Evolutionary conservation across 805 yeast species (phyloP), one percentile per base, ranked within the genome.

Genomic region (Teunomyces atbi): DNA sequence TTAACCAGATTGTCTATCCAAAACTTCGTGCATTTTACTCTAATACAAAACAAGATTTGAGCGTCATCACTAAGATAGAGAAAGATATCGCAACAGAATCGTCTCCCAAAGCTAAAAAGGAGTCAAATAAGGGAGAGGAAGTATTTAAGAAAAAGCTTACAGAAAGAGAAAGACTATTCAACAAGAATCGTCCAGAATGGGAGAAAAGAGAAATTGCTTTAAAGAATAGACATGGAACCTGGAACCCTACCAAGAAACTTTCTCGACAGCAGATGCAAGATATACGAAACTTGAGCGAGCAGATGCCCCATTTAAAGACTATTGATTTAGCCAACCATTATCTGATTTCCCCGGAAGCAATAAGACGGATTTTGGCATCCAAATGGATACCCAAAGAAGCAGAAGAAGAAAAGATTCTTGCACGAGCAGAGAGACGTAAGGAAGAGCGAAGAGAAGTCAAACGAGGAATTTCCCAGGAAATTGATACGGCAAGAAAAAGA

Each of bases 341-440:
- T 64, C 70, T 77, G 41, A 75, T 89, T 4, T 85, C 94, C 1
- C 92, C 95, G 1, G 95, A 90, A 54, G 87, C 91, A 0, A 78
- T 90, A 2, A 71, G 96, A 48, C 77, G 96, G 51, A 89, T 91
- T 15, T 61, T 91, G 52, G 83, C 81, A 59, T 83, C 92, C 4
- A 80, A 76, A 32, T 91, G 96, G 95, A 65, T 61, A 13, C 96
- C 96, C 0, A 71, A 64, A 4, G 74, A 68, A 1, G 74, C 73
- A n/a, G 87, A 83, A 48, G 76, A 70, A 33, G 73, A 63, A 4
- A 62, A 57, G 23, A 59, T 76, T 11, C 39, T 51, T 13, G 63
- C 70, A 27, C 73, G 92, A 51, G 85, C 88, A 82, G 62, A 60
- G 37, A 55, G 51, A 42, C 42, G 58, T 33, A 62, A 60, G 45